Evolutionary conservation across 768 basidiomycete genomes (phyloP).

Genomic region (Tricholomella constricta): DNA sequence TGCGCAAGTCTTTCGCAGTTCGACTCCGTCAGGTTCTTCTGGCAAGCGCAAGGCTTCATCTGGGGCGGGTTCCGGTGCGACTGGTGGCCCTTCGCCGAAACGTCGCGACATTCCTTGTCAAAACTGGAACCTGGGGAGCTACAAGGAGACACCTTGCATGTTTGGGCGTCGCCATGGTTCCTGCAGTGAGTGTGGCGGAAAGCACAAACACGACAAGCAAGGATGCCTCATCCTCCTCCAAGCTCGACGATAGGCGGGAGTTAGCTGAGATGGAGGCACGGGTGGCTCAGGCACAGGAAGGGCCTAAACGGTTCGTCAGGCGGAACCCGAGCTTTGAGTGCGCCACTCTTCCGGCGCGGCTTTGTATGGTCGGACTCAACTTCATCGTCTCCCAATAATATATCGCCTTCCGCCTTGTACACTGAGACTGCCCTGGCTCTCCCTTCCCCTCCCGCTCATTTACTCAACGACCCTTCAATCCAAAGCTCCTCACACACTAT

Average conservation of each 20-base stretch:
- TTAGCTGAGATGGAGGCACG: neutral
- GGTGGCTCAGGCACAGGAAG: neutral
- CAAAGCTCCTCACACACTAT: neutral
- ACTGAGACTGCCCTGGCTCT: constrained; percentile 13
- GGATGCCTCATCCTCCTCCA: no score
- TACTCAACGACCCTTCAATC: constrained; percentile 5
- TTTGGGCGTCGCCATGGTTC: constrained; percentile 5
- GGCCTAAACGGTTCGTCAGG: neutral
- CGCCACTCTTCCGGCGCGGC: constrained; percentile 8
- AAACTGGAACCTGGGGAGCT: constrained; percentile 9
- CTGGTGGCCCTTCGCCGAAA: neutral
- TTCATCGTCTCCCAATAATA: constrained; percentile 2
- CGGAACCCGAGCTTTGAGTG: neutral
- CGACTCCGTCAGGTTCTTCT: neutral
- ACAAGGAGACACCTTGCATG: constrained; percentile 4
- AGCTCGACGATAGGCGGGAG: neutral
- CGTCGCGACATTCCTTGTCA: neutral
- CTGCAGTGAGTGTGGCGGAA: neutral
- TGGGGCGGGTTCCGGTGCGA: no score
- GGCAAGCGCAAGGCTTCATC: neutral
- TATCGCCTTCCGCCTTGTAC: constrained; percentile 12
- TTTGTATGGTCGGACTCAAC: constrained; percentile 6
- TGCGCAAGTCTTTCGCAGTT: neutral
- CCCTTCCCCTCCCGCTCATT: constrained; percentile 13
- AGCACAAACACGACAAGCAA: no score